A percentile compares a stretch with the other conserved stretches of the same genome.
phyloP scores from a whole-genome alignment of 1,284 basidiomycete genomes.

The Schizophyllum commune region DNA sequence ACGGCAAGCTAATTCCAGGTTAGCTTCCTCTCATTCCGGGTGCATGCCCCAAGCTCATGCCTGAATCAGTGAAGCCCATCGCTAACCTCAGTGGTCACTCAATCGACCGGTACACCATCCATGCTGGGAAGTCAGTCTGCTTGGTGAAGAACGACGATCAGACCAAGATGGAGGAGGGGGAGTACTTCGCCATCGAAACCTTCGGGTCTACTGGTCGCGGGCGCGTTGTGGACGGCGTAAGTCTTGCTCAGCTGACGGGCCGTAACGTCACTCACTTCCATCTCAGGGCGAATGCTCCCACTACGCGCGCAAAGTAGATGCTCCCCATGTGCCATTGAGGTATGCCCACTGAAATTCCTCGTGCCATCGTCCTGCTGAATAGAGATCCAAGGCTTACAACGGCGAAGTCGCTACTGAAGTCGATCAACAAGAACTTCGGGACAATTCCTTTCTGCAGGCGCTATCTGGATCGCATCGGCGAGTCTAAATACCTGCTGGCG shows the following conservation, averaged over 20 bases:
- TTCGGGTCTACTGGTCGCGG: conserved; percentile 98
- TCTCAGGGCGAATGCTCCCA: conserved; percentile 87
- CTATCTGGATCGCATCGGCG: conserved; percentile 91
- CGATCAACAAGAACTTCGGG: conserved; percentile 92
- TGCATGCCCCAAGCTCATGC: neutral
- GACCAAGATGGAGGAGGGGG: conserved; percentile 99
- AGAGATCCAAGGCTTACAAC: conserved; percentile 58
- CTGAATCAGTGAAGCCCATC: conserved; percentile 75
- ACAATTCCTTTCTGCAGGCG: conserved; percentile 94
- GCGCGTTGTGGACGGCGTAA: conserved; percentile 78
- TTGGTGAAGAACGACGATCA: conserved; percentile 86
- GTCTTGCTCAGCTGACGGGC: conserved; percentile 17
- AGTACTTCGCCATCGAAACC: conserved; percentile 98
- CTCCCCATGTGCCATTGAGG: conserved; percentile 67
- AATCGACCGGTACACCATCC: conserved; percentile 86
- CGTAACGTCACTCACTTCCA: conserved; percentile 10
- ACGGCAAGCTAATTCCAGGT: conserved; percentile 84
- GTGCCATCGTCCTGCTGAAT: conserved; percentile 1
- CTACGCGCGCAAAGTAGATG: conserved; percentile 73
- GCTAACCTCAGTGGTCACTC: conserved; percentile 89
- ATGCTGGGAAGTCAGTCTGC: conserved; percentile 84
- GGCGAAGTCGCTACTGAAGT: conserved; percentile 80
- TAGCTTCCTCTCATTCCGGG: conserved; percentile 14
- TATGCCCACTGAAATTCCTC: conserved; percentile 18
- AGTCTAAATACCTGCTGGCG: conserved; percentile 90